Evolutionary conservation across 1,284 basidiomycete genomes (phyloP).

Genomic region (Moniliella sp.): DNA sequence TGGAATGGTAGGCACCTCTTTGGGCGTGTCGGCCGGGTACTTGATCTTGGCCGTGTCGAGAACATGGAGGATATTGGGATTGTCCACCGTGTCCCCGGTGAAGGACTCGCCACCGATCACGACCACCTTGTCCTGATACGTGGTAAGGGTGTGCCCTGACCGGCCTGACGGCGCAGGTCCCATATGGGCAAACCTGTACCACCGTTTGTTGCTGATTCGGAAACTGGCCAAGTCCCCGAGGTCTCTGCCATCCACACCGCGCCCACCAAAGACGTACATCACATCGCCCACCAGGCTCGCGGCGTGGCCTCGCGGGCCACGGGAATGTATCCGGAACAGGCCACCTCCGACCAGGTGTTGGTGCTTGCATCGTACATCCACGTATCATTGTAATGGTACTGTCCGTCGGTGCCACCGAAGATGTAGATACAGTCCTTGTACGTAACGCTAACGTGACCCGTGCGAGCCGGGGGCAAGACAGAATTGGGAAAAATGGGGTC

Average conservation of each 20-base stretch:
- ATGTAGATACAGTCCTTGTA: conserved; percentile 54
- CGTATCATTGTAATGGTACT: conserved; percentile 97
- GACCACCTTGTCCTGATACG: conserved; percentile 64
- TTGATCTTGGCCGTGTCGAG: conserved; percentile 32
- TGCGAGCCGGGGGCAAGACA: conserved; percentile 52
- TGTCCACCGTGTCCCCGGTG: conserved; percentile 48
- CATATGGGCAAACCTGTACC: conserved; percentile 99
- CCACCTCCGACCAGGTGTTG: conserved; percentile 68
- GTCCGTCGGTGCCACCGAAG: conserved; percentile 91
- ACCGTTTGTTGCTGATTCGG: conserved; percentile 56
- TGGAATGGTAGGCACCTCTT: conserved; percentile 5
- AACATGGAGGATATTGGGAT: conserved; percentile 62
- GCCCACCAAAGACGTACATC: conserved; percentile 88
- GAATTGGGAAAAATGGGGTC: conserved; percentile 48
- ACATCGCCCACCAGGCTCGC: conserved; percentile 92
- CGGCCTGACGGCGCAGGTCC: conserved; percentile 73
- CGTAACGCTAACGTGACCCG: conserved; percentile 60
- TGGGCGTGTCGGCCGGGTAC: conserved; percentile 25
- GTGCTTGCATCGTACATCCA: conserved; percentile 79
- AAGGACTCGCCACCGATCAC: conserved; percentile 86
- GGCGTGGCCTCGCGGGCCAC: conserved; percentile 82
- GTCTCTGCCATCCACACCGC: conserved; percentile 91
- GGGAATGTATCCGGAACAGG: conserved; percentile 92
- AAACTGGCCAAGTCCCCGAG: conserved; percentile 83
- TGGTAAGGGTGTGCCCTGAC: conserved; percentile 84